phyloP scores from a whole-genome alignment of 768 basidiomycete species.

The Leccinum boreale region DNA sequence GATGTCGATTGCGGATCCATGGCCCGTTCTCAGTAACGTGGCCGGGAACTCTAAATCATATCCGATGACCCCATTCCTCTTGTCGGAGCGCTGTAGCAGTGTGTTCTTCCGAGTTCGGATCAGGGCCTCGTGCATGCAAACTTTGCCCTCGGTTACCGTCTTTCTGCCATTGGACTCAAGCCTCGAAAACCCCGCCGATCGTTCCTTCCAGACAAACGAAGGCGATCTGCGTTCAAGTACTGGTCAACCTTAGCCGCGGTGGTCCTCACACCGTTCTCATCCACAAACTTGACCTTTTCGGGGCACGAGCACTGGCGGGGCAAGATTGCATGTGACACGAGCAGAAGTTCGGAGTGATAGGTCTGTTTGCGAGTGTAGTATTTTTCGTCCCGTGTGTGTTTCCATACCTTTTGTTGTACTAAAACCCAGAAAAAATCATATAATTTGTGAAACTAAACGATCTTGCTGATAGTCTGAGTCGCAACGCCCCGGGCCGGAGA shows the following conservation, averaged over 20 bases:
- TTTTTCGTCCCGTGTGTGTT: conserved; percentile 4
- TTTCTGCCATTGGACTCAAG: neutral
- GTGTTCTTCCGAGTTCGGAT: conserved; percentile 4
- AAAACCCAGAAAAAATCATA: conserved; percentile 10
- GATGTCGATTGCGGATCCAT: neutral
- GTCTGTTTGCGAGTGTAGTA: conserved; percentile 6
- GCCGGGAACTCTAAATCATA: conserved; percentile 1
- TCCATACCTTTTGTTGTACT: conserved; percentile 5
- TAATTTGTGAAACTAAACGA: neutral
- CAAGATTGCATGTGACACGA: conserved; percentile 4
- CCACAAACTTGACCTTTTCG: neutral
- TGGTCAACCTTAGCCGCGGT: neutral
- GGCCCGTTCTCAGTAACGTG: conserved; percentile 5
- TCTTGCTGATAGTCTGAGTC: neutral
- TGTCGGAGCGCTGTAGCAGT: neutral
- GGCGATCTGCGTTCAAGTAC: neutral
- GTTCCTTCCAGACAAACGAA: neutral
- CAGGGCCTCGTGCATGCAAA: conserved; percentile 13
- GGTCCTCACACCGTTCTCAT: neutral
- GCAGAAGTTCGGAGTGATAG: conserved; percentile 6
- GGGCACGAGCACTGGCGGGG: neutral
- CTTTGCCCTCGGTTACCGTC: neutral
- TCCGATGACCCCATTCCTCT: conserved; percentile 6
- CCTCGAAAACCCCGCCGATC: neutral
- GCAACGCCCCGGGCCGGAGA: too few species aligned